A percentile compares a stretch with the other conserved stretches of the same genome.
Evolutionary conservation across 345 rosid species (phyloP).

Genomic region (Zanthoxylum bungeanum): DNA sequence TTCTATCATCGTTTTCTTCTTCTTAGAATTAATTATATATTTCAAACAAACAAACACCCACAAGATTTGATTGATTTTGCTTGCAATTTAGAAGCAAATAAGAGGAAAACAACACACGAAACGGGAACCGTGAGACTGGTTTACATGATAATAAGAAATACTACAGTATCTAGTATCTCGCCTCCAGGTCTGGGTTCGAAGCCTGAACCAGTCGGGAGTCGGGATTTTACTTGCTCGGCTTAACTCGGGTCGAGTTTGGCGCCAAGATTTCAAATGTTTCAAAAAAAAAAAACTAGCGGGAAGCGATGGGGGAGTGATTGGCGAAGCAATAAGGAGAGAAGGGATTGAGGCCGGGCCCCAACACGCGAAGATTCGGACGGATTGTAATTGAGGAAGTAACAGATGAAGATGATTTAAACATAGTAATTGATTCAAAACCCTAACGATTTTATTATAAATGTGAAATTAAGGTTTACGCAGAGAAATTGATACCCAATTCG

Average conservation of each 20-base stretch:
- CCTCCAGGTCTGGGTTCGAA: too few species aligned
- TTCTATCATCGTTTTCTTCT: constrained; percentile 5
- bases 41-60: background rate
- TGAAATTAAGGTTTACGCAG: too few species aligned
- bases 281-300: constrained; percentile 32
- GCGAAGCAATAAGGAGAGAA: constrained; percentile 87
- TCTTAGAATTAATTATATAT: too few species aligned
- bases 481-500: background rate
- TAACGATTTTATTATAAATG: background rate
- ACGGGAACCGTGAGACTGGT: constrained; percentile 3
- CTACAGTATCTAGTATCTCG: too few species aligned
- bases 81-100: background rate
- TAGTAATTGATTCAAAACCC: constrained; percentile 32
- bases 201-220: too few species aligned
- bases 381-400: constrained; percentile 29
- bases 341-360: constrained; percentile 96
- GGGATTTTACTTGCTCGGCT: too few species aligned
- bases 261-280: too few species aligned
- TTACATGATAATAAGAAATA: constrained; percentile 8
- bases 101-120: background rate
- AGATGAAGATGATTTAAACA: constrained; percentile 53
- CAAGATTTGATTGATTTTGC: background rate
- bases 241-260: too few species aligned
- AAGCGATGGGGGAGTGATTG: too few species aligned
- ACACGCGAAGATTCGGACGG: constrained; percentile 62